phyloP scores from a whole-genome alignment of 2,329 filamentous ascomycete species.

The Sporothrix variecibatus region DNA sequence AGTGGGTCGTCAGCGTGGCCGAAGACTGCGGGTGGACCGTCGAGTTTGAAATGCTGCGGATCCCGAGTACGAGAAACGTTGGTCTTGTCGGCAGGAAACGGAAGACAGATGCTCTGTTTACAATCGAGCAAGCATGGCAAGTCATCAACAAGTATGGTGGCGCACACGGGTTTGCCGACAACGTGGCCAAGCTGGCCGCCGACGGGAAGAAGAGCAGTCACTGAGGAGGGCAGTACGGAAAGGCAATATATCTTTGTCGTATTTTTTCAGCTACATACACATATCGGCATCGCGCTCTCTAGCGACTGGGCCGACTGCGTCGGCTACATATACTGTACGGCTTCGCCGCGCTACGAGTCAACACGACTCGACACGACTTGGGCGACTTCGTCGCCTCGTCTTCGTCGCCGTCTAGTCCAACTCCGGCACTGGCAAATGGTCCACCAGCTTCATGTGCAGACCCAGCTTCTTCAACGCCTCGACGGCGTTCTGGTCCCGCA shows the following conservation, averaged over 20 bases:
- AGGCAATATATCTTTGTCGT: too few species aligned
- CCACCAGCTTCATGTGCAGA: conserved; percentile 68
- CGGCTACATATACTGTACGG: too few species aligned
- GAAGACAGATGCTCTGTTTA: conserved; percentile 42
- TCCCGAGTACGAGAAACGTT: conserved; percentile 88
- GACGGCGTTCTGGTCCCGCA: conserved; percentile 65
- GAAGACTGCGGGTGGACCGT: conserved; percentile 71
- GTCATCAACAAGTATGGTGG: conserved; percentile 57
- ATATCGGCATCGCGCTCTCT: too few species aligned
- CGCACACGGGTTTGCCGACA: conserved; percentile 59
- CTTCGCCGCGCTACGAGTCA: too few species aligned
- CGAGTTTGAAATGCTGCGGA: conserved; percentile 83
- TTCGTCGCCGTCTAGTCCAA: conserved; percentile 43
- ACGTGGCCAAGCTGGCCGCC: conserved; percentile 38
- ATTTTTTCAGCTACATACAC: neutral
- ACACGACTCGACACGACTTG: neutral
- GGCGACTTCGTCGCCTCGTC: too few species aligned
- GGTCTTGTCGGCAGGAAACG: conserved; percentile 69
- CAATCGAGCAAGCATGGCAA: conserved; percentile 30
- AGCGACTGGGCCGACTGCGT: too few species aligned
- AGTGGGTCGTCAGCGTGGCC: conserved; percentile 72
- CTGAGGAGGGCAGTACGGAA: too few species aligned
- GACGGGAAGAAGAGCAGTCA: conserved; percentile 24
- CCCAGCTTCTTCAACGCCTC: conserved; percentile 69
- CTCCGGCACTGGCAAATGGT: conserved; percentile 76